Conservation (phyloP, 495 filamentous ascomycete species). For the Chaetomium fimeti region DNA sequence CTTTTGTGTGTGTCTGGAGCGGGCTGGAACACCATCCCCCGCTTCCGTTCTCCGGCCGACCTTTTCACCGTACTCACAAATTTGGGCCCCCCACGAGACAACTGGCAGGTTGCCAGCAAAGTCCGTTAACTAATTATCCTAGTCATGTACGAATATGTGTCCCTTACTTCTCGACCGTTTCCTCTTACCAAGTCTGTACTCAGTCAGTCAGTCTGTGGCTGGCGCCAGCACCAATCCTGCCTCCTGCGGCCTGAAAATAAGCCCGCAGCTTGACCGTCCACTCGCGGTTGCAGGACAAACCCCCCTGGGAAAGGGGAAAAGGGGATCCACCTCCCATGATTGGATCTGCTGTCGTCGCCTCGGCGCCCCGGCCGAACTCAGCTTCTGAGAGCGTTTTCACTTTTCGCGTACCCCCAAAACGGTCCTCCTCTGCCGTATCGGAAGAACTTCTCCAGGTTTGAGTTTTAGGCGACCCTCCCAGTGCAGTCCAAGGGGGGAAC, state of each 20-base stretch:
- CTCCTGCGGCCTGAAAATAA: background rate
- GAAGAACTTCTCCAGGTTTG: background rate
- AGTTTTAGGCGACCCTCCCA: too few relatives aligned
- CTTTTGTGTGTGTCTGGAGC: background rate
- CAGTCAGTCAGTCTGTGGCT: too few relatives aligned
- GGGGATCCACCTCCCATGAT: background rate
- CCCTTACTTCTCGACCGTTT: background rate
- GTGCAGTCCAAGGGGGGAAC: too few relatives aligned
- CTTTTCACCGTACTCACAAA: background rate
- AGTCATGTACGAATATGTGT: background rate
- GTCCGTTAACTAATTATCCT: background rate
- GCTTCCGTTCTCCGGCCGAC: slow-evolving; percentile 8
- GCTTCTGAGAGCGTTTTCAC: background rate
- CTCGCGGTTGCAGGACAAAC: background rate
- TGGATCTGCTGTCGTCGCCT: background rate
- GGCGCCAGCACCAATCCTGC: background rate
- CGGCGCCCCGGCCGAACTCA: slow-evolving; percentile 1
- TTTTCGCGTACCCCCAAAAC: background rate
- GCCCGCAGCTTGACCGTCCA: background rate
- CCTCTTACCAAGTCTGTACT: too few relatives aligned
- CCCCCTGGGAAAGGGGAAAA: background rate
- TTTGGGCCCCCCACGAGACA: background rate
- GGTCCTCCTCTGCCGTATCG: slow-evolving; percentile 2
- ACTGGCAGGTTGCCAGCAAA: background rate
- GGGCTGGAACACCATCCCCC: background rate